Conservation (phyloP, 2,329 filamentous ascomycete genomes). For the Akanthomyces lecanii region DNA sequence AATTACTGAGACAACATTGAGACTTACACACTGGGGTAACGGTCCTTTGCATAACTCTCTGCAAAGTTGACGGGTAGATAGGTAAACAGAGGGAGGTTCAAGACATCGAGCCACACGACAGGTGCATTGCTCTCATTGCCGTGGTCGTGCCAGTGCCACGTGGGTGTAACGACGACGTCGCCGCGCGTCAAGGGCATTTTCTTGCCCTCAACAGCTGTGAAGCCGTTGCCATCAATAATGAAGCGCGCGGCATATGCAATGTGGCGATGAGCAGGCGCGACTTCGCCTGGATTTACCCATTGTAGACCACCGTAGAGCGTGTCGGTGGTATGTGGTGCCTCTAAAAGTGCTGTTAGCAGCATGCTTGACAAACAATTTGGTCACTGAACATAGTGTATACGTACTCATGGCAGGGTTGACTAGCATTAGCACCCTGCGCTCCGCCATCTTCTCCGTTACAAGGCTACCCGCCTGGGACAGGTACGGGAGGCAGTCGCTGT, state of each 20-base stretch:
- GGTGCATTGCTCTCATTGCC: conserved; percentile 52
- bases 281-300: conserved; percentile 53
- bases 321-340: conserved; percentile 53
- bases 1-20: not conserved
- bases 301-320: conserved; percentile 55
- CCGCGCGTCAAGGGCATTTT: conserved; percentile 48
- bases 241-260: conserved; percentile 54
- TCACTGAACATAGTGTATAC: not conserved
- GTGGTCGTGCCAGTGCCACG: conserved; percentile 58
- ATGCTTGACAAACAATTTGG: too few relatives aligned
- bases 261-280: conserved; percentile 51
- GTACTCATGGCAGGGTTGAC: conserved; percentile 34
- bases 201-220: conserved; percentile 53
- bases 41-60: conserved; percentile 42
- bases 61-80: conserved; percentile 52
- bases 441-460: conserved; percentile 37
- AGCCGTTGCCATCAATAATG: conserved; percentile 54
- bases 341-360: conserved; percentile 28
- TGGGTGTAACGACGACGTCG: conserved; percentile 54
- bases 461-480: conserved; percentile 32
- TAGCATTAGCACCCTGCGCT: conserved; percentile 40
- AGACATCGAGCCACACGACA: conserved; percentile 55
- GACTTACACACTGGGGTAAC: conserved; percentile 45
- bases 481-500: conserved; percentile 32
- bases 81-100: conserved; percentile 50